phyloP scores from a whole-genome alignment of 1,139 yeast genomes.

The Blastobotrys illinoisensis region DNA sequence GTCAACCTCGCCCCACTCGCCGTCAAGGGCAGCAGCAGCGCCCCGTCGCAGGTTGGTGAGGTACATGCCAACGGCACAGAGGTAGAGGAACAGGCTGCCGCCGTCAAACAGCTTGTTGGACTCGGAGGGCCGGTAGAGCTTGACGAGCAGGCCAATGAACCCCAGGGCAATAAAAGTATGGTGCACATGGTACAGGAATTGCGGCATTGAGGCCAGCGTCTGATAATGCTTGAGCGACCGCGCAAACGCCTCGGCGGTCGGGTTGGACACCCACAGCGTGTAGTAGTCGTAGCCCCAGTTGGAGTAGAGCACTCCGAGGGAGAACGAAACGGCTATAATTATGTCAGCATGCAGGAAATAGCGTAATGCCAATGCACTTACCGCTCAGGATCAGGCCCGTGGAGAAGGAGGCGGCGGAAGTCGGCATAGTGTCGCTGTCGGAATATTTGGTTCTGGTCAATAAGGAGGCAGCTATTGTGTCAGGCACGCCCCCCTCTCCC shows the following conservation, averaged over 20 bases:
- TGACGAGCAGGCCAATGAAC: slow-evolving; percentile 64
- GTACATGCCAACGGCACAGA: slow-evolving; percentile 70
- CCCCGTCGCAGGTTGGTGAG: slow-evolving; percentile 85
- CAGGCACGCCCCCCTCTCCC: not conserved
- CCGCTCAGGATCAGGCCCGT: slow-evolving; percentile 33
- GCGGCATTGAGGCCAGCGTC: slow-evolving; percentile 62
- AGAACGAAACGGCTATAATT: slow-evolving; percentile 52
- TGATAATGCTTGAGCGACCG: slow-evolving; percentile 68
- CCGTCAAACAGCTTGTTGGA: slow-evolving; percentile 87
- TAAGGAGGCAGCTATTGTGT: not conserved
- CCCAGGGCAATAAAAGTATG: slow-evolving; percentile 60
- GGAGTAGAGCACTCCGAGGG: slow-evolving; percentile 71
- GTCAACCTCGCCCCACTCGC: slow-evolving; percentile 93
- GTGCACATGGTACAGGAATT: slow-evolving; percentile 51
- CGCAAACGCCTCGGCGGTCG: slow-evolving; percentile 50
- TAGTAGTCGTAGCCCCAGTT: slow-evolving; percentile 78
- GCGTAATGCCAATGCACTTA: slow-evolving; percentile 15
- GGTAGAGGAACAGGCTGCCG: slow-evolving; percentile 67
- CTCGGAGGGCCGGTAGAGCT: slow-evolving; percentile 78
- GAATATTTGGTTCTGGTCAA: not conserved
- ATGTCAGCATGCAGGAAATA: not conserved
- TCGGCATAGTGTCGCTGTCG: slow-evolving; percentile 24
- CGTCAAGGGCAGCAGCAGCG: slow-evolving; percentile 57
- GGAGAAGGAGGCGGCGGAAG: slow-evolving; percentile 31
- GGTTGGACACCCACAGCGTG: slow-evolving; percentile 61